phyloP scores from a whole-genome alignment of 805 yeast species.

The Brettanomyces sp. region DNA sequence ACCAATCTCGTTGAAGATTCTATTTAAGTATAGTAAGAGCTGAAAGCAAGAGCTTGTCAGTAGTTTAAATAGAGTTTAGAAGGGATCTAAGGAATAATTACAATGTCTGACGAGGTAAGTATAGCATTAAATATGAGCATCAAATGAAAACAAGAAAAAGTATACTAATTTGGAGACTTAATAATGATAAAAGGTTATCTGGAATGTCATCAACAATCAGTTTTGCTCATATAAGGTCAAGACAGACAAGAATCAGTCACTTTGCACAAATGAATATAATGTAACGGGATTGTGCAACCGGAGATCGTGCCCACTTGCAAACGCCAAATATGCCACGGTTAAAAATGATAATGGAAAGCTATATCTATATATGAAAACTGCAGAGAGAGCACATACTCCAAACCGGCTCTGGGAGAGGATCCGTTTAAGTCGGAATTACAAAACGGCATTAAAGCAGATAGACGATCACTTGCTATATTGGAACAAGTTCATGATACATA shows the following conservation, averaged over 20 bases:
- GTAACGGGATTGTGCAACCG: slow-evolving; percentile 91
- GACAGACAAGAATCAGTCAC: slow-evolving; percentile 81
- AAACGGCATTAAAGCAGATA: slow-evolving; percentile 78
- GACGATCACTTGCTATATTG: slow-evolving; percentile 85
- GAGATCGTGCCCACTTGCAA: slow-evolving; percentile 94
- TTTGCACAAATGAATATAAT: slow-evolving; percentile 93
- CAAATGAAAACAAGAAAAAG: not conserved
- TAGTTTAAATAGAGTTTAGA: no score
- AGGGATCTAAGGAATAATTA: not conserved
- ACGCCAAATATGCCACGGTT: slow-evolving; percentile 83
- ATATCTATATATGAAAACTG: slow-evolving; percentile 90
- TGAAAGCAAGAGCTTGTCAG: no score
- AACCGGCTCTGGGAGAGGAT: slow-evolving; percentile 92
- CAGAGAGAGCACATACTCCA: slow-evolving; percentile 96
- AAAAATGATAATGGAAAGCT: slow-evolving; percentile 71
- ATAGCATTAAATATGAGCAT: not conserved
- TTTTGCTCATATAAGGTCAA: slow-evolving; percentile 92
- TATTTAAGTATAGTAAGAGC: no score
- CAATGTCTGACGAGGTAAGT: slow-evolving; percentile 24
- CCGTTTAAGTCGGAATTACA: slow-evolving; percentile 79
- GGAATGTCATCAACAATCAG: slow-evolving; percentile 95
- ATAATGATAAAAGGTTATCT: slow-evolving; percentile 50
- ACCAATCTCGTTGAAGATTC: no score
- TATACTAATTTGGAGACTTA: slow-evolving; percentile 5
- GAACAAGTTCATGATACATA: slow-evolving; percentile 85